Conservation (phyloP, 208 protist species). For the Borovskyia barvae region DNA sequence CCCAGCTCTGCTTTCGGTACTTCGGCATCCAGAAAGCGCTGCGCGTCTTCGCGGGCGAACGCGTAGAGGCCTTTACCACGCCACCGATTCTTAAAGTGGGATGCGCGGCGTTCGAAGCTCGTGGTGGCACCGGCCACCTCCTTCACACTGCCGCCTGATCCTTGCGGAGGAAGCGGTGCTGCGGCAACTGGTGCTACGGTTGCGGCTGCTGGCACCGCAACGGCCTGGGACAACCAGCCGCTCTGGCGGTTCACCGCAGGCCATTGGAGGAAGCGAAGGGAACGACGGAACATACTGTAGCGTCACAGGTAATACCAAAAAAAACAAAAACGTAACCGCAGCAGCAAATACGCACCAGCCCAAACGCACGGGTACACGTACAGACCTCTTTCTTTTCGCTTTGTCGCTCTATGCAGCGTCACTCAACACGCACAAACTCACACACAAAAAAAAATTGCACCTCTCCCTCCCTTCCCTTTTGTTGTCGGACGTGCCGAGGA, state of each 20-base stretch:
- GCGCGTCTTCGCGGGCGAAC: constrained; percentile 64
- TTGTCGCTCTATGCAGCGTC: neutral
- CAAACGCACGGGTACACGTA: neutral
- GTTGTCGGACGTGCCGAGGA: too few relatives aligned
- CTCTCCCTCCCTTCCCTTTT: too few relatives aligned
- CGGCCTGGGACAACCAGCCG: too few relatives aligned
- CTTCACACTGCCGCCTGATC: neutral
- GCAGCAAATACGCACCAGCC: too few relatives aligned
- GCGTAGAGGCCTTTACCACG: constrained; percentile 58
- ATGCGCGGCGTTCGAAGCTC: constrained; percentile 45
- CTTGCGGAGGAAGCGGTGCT: neutral
- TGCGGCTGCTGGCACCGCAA: neutral
- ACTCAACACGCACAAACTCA: neutral
- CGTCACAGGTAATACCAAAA: too few relatives aligned
- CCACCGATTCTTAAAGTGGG: constrained; percentile 62
- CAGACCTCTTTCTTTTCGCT: neutral
- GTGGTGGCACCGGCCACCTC: constrained; percentile 1
- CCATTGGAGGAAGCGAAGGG: too few relatives aligned
- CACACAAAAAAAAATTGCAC: neutral
- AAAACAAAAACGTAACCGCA: too few relatives aligned
- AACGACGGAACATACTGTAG: too few relatives aligned
- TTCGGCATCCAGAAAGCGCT: constrained; percentile 78
- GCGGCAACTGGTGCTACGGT: neutral
- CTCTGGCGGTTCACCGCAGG: too few relatives aligned
- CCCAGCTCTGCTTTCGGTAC: constrained; percentile 59